These are phyloP conservation scores for Podila minutissima DNA, from an alignment of 192 early-diverging fungal genomes.

Conservation along the genomic window DNA sequence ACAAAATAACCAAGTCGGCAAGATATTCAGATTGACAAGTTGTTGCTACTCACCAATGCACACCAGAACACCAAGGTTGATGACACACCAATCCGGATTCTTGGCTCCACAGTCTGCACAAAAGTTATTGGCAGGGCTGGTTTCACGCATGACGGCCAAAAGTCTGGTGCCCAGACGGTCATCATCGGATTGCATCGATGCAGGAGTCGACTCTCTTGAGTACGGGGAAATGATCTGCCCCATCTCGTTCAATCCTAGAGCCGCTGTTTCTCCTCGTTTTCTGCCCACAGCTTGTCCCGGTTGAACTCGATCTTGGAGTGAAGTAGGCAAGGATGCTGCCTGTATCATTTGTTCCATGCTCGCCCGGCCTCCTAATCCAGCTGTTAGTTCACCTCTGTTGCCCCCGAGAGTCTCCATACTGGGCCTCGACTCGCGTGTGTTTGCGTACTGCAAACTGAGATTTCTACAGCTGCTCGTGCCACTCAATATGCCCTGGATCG, in stretches of 20 bases:
- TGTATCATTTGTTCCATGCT: slow-evolving; percentile 34
- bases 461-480: slow-evolving; percentile 57
- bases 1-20: neutral
- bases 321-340: slow-evolving; percentile 24
- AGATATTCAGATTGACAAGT: neutral
- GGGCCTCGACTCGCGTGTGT: neutral
- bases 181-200: neutral
- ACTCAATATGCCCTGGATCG: slow-evolving; percentile 71
- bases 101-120: slow-evolving; percentile 77
- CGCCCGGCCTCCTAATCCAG: slow-evolving; percentile 12
- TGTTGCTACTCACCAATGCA: slow-evolving; percentile 66
- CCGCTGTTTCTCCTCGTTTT: slow-evolving; percentile 38
- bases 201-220: neutral
- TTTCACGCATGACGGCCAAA: slow-evolving; percentile 29
- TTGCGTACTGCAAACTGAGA: slow-evolving; percentile 24
- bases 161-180: slow-evolving; percentile 20
- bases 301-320: slow-evolving; percentile 41
- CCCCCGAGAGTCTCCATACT: slow-evolving; percentile 2
- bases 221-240: slow-evolving; percentile 25
- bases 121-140: slow-evolving; percentile 53
- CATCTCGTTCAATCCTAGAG: slow-evolving; percentile 34
- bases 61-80: slow-evolving; percentile 72
- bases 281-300: slow-evolving; percentile 41
- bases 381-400: slow-evolving; percentile 9
- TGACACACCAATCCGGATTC: slow-evolving; percentile 75